A percentile compares a stretch with the other conserved stretches of the same genome.
Conservation (phyloP, 305 asterid genomes). For the Andrographis paniculata region DNA sequence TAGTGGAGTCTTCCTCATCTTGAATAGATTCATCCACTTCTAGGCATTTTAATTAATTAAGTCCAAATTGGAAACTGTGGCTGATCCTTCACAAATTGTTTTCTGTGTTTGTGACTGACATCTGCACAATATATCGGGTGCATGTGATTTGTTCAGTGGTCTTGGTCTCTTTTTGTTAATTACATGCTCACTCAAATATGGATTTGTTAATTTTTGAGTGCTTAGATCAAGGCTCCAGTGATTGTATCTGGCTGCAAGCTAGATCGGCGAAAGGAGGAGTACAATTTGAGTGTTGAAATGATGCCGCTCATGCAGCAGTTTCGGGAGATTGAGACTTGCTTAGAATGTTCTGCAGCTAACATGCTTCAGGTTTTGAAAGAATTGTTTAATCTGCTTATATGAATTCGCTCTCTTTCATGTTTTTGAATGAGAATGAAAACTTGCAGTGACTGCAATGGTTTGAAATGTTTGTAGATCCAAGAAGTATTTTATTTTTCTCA, state of each 20-base stretch:
- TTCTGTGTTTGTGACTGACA: not conserved
- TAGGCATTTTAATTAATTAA: not conserved
- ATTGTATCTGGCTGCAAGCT: constrained; percentile 93
- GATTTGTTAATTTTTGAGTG: constrained; percentile 20
- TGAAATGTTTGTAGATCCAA: constrained; percentile 50
- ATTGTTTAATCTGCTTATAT: constrained; percentile 13
- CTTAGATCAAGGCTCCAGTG: constrained; percentile 80
- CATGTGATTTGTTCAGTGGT: not conserved
- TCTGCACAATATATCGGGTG: constrained; percentile 9
- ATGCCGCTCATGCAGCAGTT: constrained; percentile 90
- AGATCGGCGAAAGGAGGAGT: constrained; percentile 71
- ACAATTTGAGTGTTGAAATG: constrained; percentile 61
- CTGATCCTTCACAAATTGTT: constrained; percentile 1
- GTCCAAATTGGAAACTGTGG: not conserved
- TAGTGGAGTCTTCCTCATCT: constrained; percentile 2
- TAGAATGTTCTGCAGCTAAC: constrained; percentile 92
- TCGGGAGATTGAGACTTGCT: constrained; percentile 91
- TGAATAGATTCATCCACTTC: constrained; percentile 10
- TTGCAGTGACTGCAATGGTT: constrained; percentile 20
- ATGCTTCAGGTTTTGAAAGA: constrained; percentile 67
- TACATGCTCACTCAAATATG: constrained; percentile 12
- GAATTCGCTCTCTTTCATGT: not conserved
- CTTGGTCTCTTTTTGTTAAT: not conserved
- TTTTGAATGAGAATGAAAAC: constrained; percentile 9
- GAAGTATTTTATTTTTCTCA: constrained; percentile 93